A percentile compares a stretch with the other conserved stretches of the same genome.
phyloP scores from a whole-genome alignment of 768 basidiomycete genomes.

The Flagelloscypha sp. region DNA sequence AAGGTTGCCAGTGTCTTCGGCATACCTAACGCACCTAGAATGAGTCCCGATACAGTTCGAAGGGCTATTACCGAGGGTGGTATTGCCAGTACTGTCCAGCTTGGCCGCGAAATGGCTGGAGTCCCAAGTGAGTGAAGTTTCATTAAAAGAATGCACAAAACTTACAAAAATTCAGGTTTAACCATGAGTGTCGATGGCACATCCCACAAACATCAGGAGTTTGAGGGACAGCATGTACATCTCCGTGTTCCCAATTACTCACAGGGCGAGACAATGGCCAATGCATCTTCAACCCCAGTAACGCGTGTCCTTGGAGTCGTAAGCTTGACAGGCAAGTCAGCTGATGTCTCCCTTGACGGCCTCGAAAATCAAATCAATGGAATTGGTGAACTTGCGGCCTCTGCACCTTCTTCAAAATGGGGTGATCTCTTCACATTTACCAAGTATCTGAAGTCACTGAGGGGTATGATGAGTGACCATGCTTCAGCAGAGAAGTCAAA shows the following conservation, averaged over 20 bases:
- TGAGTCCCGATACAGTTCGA: constrained; percentile 12
- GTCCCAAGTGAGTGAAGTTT: no score
- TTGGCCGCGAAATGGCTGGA: constrained; percentile 7
- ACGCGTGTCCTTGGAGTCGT: constrained; percentile 5
- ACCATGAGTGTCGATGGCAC: constrained; percentile 12
- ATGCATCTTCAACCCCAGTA: neutral
- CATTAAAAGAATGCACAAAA: no score
- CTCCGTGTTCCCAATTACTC: constrained; percentile 1
- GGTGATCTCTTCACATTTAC: neutral
- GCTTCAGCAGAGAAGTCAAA: constrained; percentile 15
- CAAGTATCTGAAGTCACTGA: constrained; percentile 5
- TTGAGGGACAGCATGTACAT: constrained; percentile 6
- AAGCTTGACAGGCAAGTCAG: constrained; percentile 2
- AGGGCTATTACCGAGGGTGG: constrained; percentile 12
- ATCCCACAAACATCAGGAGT: constrained; percentile 7
- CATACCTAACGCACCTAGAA: constrained; percentile 4
- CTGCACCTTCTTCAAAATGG: neutral
- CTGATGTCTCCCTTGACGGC: constrained; percentile 2
- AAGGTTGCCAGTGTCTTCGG: constrained; percentile 10
- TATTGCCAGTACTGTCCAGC: constrained; percentile 6
- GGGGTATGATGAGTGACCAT: constrained; percentile 19
- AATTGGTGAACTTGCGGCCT: constrained; percentile 1
- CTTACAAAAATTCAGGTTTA: constrained; percentile 1
- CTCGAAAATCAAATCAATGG: constrained; percentile 1
- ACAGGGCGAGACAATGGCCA: constrained; percentile 1